A percentile compares a stretch with the other conserved stretches of the same genome.
Conservation (phyloP, 148 eudicot genomes). For the Heliamphora exappendiculata region DNA sequence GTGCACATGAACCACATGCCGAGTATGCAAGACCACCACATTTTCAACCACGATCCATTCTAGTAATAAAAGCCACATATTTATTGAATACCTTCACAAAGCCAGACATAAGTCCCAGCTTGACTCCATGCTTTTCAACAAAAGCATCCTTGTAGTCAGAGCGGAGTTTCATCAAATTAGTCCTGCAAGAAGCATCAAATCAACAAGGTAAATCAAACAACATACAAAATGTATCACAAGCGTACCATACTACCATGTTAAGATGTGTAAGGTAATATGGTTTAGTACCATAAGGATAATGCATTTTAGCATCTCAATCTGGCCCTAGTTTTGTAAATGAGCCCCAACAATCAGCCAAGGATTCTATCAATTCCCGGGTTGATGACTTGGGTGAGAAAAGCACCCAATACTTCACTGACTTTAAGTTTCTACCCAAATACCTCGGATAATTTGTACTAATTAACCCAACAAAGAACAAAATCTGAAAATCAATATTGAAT, state of each 20-base stretch:
- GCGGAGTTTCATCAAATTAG: conserved; percentile 89
- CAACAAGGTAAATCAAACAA: not conserved
- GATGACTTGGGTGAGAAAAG: not conserved
- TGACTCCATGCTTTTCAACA: conserved; percentile 88
- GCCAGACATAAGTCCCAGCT: conserved; percentile 87
- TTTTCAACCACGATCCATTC: not conserved
- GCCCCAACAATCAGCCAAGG: not conserved
- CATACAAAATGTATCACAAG: not conserved
- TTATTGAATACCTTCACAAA: conserved; percentile 55
- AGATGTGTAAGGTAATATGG: not conserved
- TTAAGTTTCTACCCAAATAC: not conserved
- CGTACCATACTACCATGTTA: not conserved
- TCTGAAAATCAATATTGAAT: not conserved
- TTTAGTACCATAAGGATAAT: not conserved
- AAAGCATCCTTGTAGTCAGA: conserved; percentile 88
- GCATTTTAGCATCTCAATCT: not conserved
- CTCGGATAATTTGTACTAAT: not conserved
- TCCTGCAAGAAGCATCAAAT: conserved; percentile 33
- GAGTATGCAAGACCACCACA: not conserved
- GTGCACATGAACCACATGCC: not conserved
- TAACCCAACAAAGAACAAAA: not conserved
- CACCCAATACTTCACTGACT: not conserved
- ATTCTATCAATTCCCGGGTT: not conserved
- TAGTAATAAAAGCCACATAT: not conserved
- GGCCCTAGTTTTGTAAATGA: not conserved